Evolutionary conservation across 2,329 filamentous ascomycete species (phyloP).

Genomic region (Colletotrichum orchidophilum): DNA sequence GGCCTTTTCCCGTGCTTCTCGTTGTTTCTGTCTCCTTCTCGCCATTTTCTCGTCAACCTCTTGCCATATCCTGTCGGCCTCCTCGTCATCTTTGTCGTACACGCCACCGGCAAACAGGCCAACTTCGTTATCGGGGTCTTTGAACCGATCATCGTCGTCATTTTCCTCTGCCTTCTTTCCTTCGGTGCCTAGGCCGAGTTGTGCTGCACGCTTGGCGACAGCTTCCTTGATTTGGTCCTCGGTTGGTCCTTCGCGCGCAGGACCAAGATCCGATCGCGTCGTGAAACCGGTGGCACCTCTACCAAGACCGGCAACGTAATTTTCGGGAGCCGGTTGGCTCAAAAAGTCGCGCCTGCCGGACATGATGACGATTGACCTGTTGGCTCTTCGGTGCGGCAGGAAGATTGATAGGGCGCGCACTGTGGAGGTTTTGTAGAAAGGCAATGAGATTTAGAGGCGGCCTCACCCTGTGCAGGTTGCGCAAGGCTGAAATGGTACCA

Average conservation of each 20-base stretch:
- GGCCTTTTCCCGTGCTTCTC: conserved; percentile 92
- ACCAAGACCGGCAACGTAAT: conserved; percentile 95
- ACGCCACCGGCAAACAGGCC: conserved; percentile 94
- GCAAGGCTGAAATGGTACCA: conserved; percentile 35
- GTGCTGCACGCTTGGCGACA: conserved; percentile 90
- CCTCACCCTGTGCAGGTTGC: conserved; percentile 1
- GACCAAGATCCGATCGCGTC: conserved; percentile 94
- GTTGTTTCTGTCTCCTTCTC: conserved; percentile 83
- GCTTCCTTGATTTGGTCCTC: conserved; percentile 99
- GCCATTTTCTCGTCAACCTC: conserved; percentile 98
- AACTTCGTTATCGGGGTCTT: conserved; percentile 97
- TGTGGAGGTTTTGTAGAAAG: not conserved
- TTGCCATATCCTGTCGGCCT: conserved; percentile 95
- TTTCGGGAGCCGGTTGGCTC: conserved; percentile 84
- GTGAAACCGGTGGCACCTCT: conserved; percentile 98
- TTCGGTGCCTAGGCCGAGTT: conserved; percentile 75
- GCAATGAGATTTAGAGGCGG: not conserved
- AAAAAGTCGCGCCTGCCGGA: conserved; percentile 82
- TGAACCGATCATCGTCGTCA: conserved; percentile 82
- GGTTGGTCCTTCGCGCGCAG: conserved; percentile 92
- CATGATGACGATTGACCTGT: conserved; percentile 49
- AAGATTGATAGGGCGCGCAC: not conserved
- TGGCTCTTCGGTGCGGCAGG: not conserved
- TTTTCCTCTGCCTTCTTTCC: conserved; percentile 77
- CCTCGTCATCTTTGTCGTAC: conserved; percentile 97